Evolutionary conservation across 202 grass and related monocot species (phyloP).

Genomic region (Cymbopogon flexuosus): DNA sequence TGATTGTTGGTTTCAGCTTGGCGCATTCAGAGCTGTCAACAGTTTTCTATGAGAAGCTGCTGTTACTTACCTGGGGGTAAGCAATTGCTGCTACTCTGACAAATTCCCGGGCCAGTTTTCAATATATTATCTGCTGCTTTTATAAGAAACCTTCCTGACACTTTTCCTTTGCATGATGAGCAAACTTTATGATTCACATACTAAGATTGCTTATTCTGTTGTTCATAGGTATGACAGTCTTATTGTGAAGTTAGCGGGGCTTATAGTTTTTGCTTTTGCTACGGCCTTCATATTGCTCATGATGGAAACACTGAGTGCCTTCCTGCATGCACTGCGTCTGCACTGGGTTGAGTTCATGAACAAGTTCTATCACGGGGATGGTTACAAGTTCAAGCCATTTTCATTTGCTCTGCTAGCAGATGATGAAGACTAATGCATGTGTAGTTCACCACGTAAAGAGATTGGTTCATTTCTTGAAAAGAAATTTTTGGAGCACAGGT

Average conservation of each 20-base stretch:
- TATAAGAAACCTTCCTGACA: neutral
- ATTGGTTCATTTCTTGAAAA: conserved; percentile 46
- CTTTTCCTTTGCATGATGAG: neutral
- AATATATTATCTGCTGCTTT: neutral
- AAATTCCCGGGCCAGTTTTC: neutral
- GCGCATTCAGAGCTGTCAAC: conserved; percentile 97
- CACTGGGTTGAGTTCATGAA: conserved; percentile 99
- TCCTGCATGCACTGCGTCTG: conserved; percentile 93
- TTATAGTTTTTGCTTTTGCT: conserved; percentile 84
- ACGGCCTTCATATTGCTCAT: conserved; percentile 98
- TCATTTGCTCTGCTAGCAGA: conserved; percentile 81
- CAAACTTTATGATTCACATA: conserved; percentile 2
- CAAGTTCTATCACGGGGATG: conserved; percentile 98
- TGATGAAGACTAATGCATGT: conserved; percentile 63
- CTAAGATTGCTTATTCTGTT: conserved; percentile 31
- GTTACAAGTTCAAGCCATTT: conserved; percentile 95
- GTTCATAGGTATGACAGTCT: conserved; percentile 79
- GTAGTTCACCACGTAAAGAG: conserved; percentile 19
- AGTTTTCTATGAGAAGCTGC: conserved; percentile 97
- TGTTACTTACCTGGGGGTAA: conserved; percentile 93
- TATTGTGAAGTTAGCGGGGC: conserved; percentile 54
- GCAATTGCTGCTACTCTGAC: neutral
- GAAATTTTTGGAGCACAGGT: conserved; percentile 26
- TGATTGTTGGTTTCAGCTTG: conserved; percentile 61
- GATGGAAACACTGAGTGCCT: conserved; percentile 96